phyloP scores from a whole-genome alignment of 192 early-diverging fungal genomes.

The Coemansia sp. region DNA sequence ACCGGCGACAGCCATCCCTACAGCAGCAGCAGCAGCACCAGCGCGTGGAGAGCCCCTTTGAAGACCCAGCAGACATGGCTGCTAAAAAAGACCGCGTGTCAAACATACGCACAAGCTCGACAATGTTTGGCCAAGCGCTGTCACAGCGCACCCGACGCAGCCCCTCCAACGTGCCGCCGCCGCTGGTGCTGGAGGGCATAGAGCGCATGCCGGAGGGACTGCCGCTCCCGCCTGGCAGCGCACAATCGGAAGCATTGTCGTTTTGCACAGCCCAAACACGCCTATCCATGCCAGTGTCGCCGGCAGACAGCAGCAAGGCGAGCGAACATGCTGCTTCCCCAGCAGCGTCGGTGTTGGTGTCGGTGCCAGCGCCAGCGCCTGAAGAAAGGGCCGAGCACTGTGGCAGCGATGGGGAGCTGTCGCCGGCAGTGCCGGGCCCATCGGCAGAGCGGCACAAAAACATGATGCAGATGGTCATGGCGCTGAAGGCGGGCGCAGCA shows the following conservation, averaged over 20 bases:
- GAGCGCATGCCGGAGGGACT: conserved; percentile 3
- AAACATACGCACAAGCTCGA: neutral
- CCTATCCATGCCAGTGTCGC: conserved; percentile 3
- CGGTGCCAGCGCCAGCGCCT: conserved; percentile 1
- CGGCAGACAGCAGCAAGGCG: neutral
- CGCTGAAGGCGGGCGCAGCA: conserved; percentile 2
- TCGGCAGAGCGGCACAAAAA: neutral
- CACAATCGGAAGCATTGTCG: conserved; percentile 38
- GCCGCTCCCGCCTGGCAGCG: conserved; percentile 1
- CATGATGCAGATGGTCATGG: conserved; percentile 10
- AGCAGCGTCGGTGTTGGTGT: too few relatives aligned
- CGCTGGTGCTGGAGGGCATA: conserved; percentile 10
- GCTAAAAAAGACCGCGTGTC: neutral
- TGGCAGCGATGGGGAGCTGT: neutral
- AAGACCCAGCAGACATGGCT: neutral
- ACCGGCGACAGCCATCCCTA: conserved; percentile 1
- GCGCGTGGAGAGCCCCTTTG: neutral
- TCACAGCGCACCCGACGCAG: conserved; percentile 8
- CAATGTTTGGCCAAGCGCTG: neutral
- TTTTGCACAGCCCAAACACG: conserved; percentile 43
- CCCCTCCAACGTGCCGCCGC: conserved; percentile 12
- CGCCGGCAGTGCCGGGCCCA: neutral
- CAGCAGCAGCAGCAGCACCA: conserved; percentile 5
- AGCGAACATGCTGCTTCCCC: neutral
- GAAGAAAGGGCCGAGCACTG: neutral